Evolutionary conservation across 2,329 filamentous ascomycete species (phyloP).

Genomic region (Dothidotthia symphoricarpi): DNA sequence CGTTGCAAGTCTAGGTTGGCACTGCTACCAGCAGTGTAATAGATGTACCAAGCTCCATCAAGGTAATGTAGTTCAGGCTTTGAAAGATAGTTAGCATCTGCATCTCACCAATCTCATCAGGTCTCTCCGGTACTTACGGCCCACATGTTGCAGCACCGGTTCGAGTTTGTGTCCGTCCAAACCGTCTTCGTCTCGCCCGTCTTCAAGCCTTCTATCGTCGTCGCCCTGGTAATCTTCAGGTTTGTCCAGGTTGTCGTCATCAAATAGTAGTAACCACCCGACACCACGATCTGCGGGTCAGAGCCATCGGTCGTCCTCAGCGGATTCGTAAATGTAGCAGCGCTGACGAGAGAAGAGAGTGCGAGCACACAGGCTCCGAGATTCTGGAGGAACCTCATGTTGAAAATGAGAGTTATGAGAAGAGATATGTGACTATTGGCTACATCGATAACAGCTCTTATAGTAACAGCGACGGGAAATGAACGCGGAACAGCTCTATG

Average conservation of each 20-base stretch:
- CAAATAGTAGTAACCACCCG: conserved; percentile 57
- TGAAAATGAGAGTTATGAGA: neutral
- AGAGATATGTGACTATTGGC: too few relatives aligned
- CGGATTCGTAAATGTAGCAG: conserved; percentile 53
- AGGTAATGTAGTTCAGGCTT: conserved; percentile 55
- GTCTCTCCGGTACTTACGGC: conserved; percentile 37
- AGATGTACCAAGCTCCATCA: conserved; percentile 53
- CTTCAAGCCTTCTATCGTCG: conserved; percentile 57
- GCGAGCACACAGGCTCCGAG: conserved; percentile 13
- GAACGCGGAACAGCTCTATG: too few relatives aligned
- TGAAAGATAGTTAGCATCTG: neutral
- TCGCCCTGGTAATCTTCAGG: conserved; percentile 55
- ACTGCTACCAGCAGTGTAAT: conserved; percentile 54
- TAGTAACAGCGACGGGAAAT: too few relatives aligned
- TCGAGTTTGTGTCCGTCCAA: conserved; percentile 50
- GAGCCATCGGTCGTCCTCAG: conserved; percentile 52
- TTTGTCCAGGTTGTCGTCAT: conserved; percentile 58
- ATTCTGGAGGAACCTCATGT: conserved; percentile 17
- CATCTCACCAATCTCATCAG: neutral
- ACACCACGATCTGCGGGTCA: conserved; percentile 55
- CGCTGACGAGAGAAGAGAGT: conserved; percentile 24
- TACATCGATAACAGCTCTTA: too few relatives aligned
- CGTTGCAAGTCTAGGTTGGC: conserved; percentile 52
- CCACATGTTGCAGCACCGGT: conserved; percentile 53
- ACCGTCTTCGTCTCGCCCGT: conserved; percentile 52